Evolutionary conservation across 1,284 basidiomycete genomes (phyloP).

Genomic region (Amylostereum areolatum): DNA sequence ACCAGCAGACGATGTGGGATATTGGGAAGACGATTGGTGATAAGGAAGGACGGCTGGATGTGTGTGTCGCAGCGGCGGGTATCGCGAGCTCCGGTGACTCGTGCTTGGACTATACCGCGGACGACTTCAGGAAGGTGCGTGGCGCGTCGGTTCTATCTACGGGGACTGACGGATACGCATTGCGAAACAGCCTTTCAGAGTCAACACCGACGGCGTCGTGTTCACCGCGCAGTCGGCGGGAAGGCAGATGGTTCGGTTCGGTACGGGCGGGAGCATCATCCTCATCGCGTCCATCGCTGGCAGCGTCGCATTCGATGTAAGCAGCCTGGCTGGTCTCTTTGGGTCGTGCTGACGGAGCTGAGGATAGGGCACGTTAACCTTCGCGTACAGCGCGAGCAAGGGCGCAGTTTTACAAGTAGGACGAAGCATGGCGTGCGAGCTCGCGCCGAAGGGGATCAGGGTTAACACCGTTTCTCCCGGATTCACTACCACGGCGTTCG

Average conservation of each 20-base stretch:
- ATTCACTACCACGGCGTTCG: constrained; percentile 8
- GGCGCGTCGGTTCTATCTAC: neutral
- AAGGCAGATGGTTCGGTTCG: constrained; percentile 66
- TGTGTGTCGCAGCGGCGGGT: constrained; percentile 75
- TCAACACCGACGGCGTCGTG: constrained; percentile 75
- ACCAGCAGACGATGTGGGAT: constrained; percentile 55
- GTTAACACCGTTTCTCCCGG: constrained; percentile 19
- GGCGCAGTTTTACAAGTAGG: constrained; percentile 36
- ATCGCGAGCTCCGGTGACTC: constrained; percentile 57
- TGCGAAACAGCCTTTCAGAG: constrained; percentile 52
- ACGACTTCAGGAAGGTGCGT: constrained; percentile 63
- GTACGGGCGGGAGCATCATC: constrained; percentile 73
- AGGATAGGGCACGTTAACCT: constrained; percentile 18
- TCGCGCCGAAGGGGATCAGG: constrained; percentile 31
- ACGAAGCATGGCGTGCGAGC: constrained; percentile 37
- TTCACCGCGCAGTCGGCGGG: constrained; percentile 79
- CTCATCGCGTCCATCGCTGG: constrained; percentile 86
- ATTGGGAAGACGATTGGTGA: constrained; percentile 55
- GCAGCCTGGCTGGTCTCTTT: neutral
- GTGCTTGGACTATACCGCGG: constrained; percentile 65
- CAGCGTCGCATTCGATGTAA: constrained; percentile 48
- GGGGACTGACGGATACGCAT: neutral
- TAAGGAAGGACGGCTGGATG: constrained; percentile 60
- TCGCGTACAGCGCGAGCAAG: constrained; percentile 26
- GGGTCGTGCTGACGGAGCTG: too few species aligned